Conservation (phyloP, 176 grass and related monocot genomes). For the Pontederia crassipes region DNA sequence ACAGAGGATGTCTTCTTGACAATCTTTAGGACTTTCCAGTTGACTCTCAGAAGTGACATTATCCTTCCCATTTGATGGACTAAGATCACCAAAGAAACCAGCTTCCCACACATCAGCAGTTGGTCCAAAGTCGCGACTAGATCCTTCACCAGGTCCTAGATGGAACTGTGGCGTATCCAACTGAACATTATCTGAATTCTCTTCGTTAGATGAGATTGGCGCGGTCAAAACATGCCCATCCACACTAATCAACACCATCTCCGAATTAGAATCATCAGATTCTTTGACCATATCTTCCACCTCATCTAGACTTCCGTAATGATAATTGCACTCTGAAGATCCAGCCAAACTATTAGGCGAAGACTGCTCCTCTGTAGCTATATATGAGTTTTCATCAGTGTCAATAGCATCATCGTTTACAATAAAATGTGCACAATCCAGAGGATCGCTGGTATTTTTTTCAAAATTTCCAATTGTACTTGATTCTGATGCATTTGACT, state of each 20-base stretch:
- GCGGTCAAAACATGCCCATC: slow-evolving; percentile 93
- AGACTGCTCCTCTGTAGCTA: slow-evolving; percentile 18
- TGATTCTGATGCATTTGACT: slow-evolving; percentile 21
- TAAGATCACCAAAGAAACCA: slow-evolving; percentile 52
- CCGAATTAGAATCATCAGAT: slow-evolving; percentile 46
- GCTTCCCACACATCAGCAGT: slow-evolving; percentile 73
- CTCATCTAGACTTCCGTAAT: slow-evolving; percentile 59
- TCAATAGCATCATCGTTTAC: slow-evolving; percentile 4
- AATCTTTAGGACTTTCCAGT: slow-evolving; percentile 8
- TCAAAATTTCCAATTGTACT: slow-evolving; percentile 45
- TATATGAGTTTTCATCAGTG: slow-evolving; percentile 19
- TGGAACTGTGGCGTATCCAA: slow-evolving; percentile 78
- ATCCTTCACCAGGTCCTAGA: slow-evolving; percentile 79
- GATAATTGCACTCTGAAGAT: slow-evolving; percentile 31
- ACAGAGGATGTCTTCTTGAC: slow-evolving; percentile 11
- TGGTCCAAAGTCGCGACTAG: slow-evolving; percentile 49
- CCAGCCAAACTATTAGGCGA: slow-evolving; percentile 11
- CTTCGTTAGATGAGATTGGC: slow-evolving; percentile 63
- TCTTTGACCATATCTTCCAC: slow-evolving; percentile 44
- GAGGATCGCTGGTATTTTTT: slow-evolving; percentile 17
- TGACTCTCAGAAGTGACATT: slow-evolving; percentile 26
- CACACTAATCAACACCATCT: slow-evolving; percentile 87
- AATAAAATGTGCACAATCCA: slow-evolving; percentile 20
- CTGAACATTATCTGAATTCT: slow-evolving; percentile 46
- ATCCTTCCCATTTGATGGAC: slow-evolving; percentile 34